Percentiles rank a stretch among this genome's conserved stretches.
phyloP scores from a whole-genome alignment of 2,329 filamentous ascomycete species.

The Lizonia empirigonia region DNA sequence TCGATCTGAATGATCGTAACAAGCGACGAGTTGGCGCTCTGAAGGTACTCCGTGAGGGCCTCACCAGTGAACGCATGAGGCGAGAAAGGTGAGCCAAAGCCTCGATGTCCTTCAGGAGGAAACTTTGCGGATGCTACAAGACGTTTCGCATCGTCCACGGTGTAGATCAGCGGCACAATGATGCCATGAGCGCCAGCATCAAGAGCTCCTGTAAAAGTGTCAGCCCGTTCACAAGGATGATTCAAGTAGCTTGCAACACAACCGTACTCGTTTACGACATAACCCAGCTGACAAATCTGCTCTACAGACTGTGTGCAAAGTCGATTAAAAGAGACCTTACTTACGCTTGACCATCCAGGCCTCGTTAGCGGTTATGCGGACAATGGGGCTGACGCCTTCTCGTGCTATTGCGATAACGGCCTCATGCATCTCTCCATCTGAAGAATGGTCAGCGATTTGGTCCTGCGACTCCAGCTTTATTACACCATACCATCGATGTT shows the following conservation, averaged over 20 bases:
- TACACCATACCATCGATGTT: constrained; percentile 58
- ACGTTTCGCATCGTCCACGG: constrained; percentile 58
- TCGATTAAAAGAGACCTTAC: constrained; percentile 8
- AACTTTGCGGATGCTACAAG: constrained; percentile 62
- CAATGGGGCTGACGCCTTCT: constrained; percentile 52
- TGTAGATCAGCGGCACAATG: constrained; percentile 60
- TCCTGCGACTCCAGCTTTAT: background rate
- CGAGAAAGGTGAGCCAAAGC: constrained; percentile 62
- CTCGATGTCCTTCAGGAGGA: constrained; percentile 60
- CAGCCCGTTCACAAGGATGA: no score
- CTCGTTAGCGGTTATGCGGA: constrained; percentile 61
- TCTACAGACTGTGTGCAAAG: background rate
- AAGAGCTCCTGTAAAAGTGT: constrained; percentile 53
- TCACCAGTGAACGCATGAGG: constrained; percentile 54
- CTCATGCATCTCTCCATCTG: constrained; percentile 61
- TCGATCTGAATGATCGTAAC: constrained; percentile 58
- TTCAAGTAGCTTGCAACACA: no score
- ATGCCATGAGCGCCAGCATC: constrained; percentile 66
- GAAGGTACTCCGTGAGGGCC: constrained; percentile 55
- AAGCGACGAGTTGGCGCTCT: constrained; percentile 60
- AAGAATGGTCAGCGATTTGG: constrained; percentile 11
- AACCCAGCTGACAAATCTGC: background rate
- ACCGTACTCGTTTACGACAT: no score
- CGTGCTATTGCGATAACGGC: constrained; percentile 57
- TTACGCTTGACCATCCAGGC: constrained; percentile 66